A percentile compares a stretch with the other conserved stretches of the same genome.
phyloP scores from a whole-genome alignment of 306 rosid species.

The Glycine soja region DNA sequence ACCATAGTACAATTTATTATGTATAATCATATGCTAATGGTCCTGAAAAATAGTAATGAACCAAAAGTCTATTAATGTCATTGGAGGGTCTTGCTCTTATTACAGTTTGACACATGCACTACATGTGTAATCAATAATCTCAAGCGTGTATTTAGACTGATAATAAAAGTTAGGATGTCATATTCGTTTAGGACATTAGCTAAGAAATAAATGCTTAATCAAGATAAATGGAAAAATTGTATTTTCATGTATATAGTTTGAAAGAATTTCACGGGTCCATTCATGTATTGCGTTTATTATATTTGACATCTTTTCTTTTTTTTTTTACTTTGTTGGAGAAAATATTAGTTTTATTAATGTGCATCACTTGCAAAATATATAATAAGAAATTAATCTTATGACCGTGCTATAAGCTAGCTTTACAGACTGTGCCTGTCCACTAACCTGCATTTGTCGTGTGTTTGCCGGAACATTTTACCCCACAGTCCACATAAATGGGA shows the following conservation, averaged over 20 bases:
- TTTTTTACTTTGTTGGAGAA: neutral
- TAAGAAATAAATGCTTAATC: neutral
- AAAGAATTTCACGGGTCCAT: neutral
- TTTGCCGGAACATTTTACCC: slow-evolving; percentile 43
- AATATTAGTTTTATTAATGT: neutral
- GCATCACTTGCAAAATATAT: neutral
- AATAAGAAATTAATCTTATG: neutral
- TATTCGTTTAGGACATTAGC: neutral
- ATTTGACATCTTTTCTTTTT: too few species aligned
- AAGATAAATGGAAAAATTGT: neutral
- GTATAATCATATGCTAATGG: slow-evolving; percentile 41
- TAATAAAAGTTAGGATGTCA: neutral
- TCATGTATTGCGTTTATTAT: neutral
- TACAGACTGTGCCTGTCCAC: slow-evolving; percentile 29
- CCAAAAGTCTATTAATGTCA: slow-evolving; percentile 22
- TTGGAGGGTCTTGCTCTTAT: slow-evolving; percentile 41
- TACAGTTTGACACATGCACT: slow-evolving; percentile 30
- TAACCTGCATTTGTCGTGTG: slow-evolving; percentile 32
- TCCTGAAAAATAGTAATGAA: slow-evolving; percentile 4
- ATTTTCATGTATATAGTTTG: neutral
- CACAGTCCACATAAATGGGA: slow-evolving; percentile 34
- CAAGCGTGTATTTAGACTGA: slow-evolving; percentile 31
- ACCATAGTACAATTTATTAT: slow-evolving; percentile 33
- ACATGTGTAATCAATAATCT: slow-evolving; percentile 36
- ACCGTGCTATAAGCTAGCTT: slow-evolving; percentile 35